Evolutionary conservation across 768 basidiomycete genomes (phyloP), one percentile per base, ranked within the genome.

Genomic region (Coprinellus micaceus): DNA sequence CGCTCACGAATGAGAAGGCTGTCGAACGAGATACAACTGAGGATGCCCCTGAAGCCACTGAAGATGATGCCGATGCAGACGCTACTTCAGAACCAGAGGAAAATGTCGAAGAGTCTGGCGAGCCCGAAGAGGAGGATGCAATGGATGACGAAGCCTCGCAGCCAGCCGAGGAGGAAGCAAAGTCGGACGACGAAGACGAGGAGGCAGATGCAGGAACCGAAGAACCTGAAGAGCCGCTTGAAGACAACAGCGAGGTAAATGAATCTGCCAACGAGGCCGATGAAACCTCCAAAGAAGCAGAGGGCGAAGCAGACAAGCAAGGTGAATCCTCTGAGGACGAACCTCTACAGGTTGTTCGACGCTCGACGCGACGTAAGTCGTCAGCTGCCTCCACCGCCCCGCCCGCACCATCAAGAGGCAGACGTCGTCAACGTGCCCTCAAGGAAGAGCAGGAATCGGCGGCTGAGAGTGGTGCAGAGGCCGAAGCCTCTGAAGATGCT

Each of bases 301-400:
- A 9, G 24, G 55, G 51, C 21, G 22, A 30, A 25, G 50, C 40
- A 10, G 43, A 66, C 3, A 66, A 37, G 11, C 30, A 67, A 21
- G 66, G 55, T 22, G 58, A 58, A 15, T 61, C 65, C 15, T 70
- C 72, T 22, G 69, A 66, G 22, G 71, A 73, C 52, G 74, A 74
- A 43, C 69, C 69, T 24, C 61, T 65, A 10, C 71, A 70, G 53
- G 62, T 61, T 25, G 69, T 68, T 6, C 66, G 74, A 57, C 72
- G 75, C 33, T 77, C 77, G 5, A 68, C 73, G 36, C 72, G 77
- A 29, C 72, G 75, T 25, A 74, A 73, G 51, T 69, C 74, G 15
- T 70, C 73, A 25, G 64, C 69, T n/a, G 65, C 72, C 11, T 69
- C 74, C 12, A 69, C 73, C 22, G 64, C 69, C 13, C 64, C 72